Conservation (phyloP, 495 filamentous ascomycete genomes). For the Mycothermus thermophilus region DNA sequence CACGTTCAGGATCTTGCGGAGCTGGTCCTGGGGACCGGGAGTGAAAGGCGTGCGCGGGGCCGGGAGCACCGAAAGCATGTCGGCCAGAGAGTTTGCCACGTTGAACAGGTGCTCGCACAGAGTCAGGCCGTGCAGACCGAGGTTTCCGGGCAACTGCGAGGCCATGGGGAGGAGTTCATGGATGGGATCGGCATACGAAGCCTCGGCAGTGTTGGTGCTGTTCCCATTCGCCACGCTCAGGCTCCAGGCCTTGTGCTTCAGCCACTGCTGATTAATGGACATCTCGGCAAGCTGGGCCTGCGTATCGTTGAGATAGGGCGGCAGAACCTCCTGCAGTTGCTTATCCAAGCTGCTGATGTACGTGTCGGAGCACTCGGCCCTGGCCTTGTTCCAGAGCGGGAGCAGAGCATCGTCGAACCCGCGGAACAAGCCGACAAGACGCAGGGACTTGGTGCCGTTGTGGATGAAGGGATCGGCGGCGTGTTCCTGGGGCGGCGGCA, state of each 20-base stretch:
- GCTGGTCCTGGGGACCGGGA: conserved; percentile 55
- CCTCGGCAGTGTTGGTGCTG: conserved; percentile 37
- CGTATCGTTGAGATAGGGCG: conserved; percentile 45
- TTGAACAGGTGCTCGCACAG: conserved; percentile 70
- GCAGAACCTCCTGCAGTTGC: conserved; percentile 50
- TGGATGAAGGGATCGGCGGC: conserved; percentile 41
- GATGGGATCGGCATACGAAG: conserved; percentile 59
- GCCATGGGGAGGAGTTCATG: conserved; percentile 54
- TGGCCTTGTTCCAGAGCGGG: conserved; percentile 58
- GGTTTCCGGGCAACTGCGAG: conserved; percentile 57
- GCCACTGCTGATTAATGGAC: conserved; percentile 63
- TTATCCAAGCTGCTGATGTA: conserved; percentile 50
- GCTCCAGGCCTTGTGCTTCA: conserved; percentile 73
- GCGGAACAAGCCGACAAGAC: conserved; percentile 52
- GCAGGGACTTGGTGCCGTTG: conserved; percentile 46
- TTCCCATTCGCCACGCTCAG: conserved; percentile 36
- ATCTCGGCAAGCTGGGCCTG: conserved; percentile 60
- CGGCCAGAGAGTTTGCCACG: conserved; percentile 56
- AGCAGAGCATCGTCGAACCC: conserved; percentile 61
- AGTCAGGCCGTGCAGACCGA: conserved; percentile 42
- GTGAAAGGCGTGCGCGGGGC: conserved; percentile 44
- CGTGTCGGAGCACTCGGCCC: conserved; percentile 39
- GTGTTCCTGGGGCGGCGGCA: conserved; percentile 48
- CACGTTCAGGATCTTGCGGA: conserved; percentile 53
- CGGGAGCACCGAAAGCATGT: conserved; percentile 55